Evolutionary conservation across 306 rosid species (phyloP).

Genomic region (Trifolium fragiferum): DNA sequence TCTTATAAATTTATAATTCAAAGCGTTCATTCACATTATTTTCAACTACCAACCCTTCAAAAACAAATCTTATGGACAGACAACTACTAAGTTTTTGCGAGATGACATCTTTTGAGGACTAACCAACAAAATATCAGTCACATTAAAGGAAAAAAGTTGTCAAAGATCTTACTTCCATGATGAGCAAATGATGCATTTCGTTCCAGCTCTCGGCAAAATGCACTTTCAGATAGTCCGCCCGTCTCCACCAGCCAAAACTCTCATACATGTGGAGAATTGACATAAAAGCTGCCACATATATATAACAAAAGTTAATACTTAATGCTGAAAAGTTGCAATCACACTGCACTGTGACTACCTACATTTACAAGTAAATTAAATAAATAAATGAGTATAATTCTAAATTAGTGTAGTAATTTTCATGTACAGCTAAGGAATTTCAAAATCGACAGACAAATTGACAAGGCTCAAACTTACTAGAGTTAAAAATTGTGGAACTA

Average conservation of each 20-base stretch:
- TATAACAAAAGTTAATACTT: constrained; percentile 27
- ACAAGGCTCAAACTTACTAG: not conserved
- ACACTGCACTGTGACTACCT: constrained; percentile 31
- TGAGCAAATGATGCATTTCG: constrained; percentile 99
- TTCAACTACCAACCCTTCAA: constrained; percentile 39
- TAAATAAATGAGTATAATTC: constrained; percentile 32
- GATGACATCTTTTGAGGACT: constrained; percentile 24
- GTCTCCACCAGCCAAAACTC: constrained; percentile 99
- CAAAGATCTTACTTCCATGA: constrained; percentile 80
- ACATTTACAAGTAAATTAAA: constrained; percentile 29
- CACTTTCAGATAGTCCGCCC: constrained; percentile 94
- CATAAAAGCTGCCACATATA: constrained; percentile 74
- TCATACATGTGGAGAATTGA: constrained; percentile 96
- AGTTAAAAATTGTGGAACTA: not conserved
- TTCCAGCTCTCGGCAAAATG: constrained; percentile 99
- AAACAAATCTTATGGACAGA: constrained; percentile 27
- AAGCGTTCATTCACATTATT: not conserved
- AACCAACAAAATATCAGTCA: constrained; percentile 31
- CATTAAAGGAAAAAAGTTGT: not conserved
- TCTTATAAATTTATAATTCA: constrained; percentile 6
- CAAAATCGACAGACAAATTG: not conserved
- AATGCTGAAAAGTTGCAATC: constrained; percentile 26
- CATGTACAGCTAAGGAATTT: constrained; percentile 14
- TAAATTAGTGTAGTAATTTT: constrained; percentile 5
- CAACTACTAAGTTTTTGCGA: constrained; percentile 14